phyloP scores from a whole-genome alignment of 352 stramenopile species.

The Vaucheria bursata region DNA sequence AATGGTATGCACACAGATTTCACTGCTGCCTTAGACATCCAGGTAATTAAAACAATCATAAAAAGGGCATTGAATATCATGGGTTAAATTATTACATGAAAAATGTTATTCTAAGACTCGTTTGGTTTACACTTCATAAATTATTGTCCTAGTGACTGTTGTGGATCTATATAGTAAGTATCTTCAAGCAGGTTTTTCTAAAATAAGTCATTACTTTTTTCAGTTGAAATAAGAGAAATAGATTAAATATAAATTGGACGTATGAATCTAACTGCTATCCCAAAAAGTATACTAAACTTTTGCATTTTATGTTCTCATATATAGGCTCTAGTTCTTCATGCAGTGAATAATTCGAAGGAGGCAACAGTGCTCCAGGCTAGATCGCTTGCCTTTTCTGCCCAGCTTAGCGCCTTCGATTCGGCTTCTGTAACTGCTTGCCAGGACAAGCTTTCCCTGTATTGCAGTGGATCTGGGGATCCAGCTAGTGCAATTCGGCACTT shows the following conservation, averaged over 20 bases:
- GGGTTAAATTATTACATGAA: too few species aligned
- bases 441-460: constrained; percentile 68
- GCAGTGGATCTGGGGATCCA: constrained; percentile 58
- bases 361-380: constrained; percentile 75
- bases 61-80: neutral
- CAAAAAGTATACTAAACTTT: too few species aligned
- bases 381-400: constrained; percentile 71
- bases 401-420: constrained; percentile 75
- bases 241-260: too few species aligned
- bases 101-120: too few species aligned
- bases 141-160: too few species aligned
- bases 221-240: too few species aligned
- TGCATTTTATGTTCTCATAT: too few species aligned
- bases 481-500: constrained; percentile 69
- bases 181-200: too few species aligned
- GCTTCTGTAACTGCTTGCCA: constrained; percentile 72
- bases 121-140: too few species aligned
- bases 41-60: constrained; percentile 8
- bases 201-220: too few species aligned
- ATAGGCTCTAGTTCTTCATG: constrained; percentile 22
- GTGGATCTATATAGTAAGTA: too few species aligned
- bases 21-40: constrained; percentile 17
- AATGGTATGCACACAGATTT: constrained; percentile 44
- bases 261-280: too few species aligned
- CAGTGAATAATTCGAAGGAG: constrained; percentile 64